Conservation (phyloP, 1,284 basidiomycete genomes). For the Apiotrichum sp. region DNA sequence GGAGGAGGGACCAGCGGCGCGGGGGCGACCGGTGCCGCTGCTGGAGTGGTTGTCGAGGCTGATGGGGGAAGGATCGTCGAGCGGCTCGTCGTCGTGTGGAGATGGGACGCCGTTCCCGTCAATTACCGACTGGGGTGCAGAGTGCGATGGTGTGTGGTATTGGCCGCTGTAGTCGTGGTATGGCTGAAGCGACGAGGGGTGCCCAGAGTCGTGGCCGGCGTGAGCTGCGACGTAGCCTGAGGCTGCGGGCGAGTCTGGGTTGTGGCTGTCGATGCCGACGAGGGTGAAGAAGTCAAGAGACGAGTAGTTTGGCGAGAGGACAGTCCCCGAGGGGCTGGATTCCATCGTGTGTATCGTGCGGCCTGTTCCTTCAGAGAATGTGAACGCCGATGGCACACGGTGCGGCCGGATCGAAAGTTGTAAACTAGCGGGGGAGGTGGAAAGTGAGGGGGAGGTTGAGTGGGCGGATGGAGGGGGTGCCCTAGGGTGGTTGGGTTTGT, state of each 20-base stretch:
- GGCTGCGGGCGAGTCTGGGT: constrained; percentile 2
- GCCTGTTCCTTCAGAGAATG: no score
- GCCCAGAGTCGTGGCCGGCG: not conserved
- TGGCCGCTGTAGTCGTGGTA: not conserved
- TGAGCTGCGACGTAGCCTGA: not conserved
- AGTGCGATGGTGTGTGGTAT: not conserved
- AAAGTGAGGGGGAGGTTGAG: no score
- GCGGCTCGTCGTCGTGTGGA: constrained; percentile 5
- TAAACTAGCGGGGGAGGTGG: no score
- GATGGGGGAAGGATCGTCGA: constrained; percentile 20
- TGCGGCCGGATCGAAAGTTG: no score
- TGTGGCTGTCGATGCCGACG: constrained; percentile 13
- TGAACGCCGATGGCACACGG: no score
- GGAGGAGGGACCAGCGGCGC: not conserved
- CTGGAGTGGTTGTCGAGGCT: constrained; percentile 10
- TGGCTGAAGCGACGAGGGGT: not conserved
- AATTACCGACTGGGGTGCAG: not conserved
- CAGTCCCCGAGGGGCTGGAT: not conserved
- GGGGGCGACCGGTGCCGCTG: constrained; percentile 5
- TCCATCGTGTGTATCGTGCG: not conserved
- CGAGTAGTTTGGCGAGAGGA: constrained; percentile 6
- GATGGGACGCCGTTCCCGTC: not conserved
- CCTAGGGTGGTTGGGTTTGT: no score
- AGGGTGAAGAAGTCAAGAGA: constrained; percentile 20
- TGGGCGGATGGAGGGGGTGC: no score